These are phyloP conservation scores for Daucus carota DNA, from an alignment of 129 eudicot species.

Conservation along the genomic window DNA sequence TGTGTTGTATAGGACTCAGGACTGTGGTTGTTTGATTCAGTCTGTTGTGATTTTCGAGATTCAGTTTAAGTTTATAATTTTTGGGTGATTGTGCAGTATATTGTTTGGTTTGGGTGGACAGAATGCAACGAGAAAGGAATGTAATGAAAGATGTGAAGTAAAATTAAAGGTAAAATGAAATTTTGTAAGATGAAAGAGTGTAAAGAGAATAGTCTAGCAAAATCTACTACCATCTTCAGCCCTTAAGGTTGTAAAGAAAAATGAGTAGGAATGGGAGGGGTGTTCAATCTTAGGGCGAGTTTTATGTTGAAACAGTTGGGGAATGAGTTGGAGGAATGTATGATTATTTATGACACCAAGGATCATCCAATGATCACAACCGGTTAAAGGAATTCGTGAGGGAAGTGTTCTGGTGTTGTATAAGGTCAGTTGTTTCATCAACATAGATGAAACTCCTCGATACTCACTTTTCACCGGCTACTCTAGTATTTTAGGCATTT, in stretches of 20 bases:
- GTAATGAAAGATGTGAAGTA: neutral
- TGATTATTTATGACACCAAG: no score
- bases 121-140: neutral
- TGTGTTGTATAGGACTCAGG: neutral
- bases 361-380: no score
- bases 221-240: neutral
- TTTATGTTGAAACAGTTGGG: neutral
- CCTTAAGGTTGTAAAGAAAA: neutral
- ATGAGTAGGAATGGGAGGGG: neutral
- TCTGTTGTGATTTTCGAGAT: neutral
- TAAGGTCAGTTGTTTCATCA: no score
- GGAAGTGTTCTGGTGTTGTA: no score
- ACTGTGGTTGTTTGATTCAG: neutral
- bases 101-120: neutral
- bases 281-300: neutral
- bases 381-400: no score
- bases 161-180: neutral
- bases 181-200: neutral
- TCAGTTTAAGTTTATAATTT: neutral
- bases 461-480: no score
- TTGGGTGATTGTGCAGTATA: neutral
- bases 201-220: neutral
- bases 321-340: neutral
- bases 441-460: no score
- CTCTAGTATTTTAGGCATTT: no score